Base-by-base conservation (phyloP, 1,284 basidiomycete species). In the Puccinia triticina region DNA sequence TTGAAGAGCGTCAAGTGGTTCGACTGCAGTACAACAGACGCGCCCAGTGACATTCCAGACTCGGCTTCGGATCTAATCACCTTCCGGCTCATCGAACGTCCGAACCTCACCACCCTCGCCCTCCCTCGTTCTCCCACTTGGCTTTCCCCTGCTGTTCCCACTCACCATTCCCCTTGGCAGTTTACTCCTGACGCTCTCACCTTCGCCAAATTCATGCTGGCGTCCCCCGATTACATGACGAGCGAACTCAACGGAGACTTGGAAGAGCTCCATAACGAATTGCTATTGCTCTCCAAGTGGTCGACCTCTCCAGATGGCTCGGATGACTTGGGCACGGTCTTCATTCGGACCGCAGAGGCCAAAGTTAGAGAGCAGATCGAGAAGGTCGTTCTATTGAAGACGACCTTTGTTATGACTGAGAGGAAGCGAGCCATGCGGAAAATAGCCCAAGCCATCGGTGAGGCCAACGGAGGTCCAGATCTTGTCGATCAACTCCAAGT, bases 141-240 rank as follows among this genome's bases (percentile, higher is more conserved):
- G 95, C 96, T 95, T 18, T 97, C 93, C 3, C 93, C 95, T 83
- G 90, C 95, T 0, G 88, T 98, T n/a, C 92, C 93, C 14, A 92
- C 94, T 21, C 93, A 96, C 84, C 91, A 94, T 85, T 94, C 95
- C 0, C 96, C 96, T 10, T 98, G 96, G 89, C 91, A 97, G 87
- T 98, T 99, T 88, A 90, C 96, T 29, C 97, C 96, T 0, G 95
- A 98, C 86, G 93, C 97, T 37, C 92, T 93, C 84, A 89, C 90
- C 29, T 98, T 93, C 86, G 91, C 95, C 53, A 96, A 94, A 85
- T 97, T 98, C 88, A 97, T 98, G 94, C 91, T 99, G 29, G 95
- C 95, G 16, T 94, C 95, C 0, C 95, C 96, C 0, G 89, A 91
- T 8, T 93, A 96, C 86, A 90, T 97, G 84, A 89, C 92, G 66